A percentile compares a stretch with the other conserved stretches of the same genome.
Conservation (phyloP, 2,329 filamentous ascomycete species). For the Onygena corvina region DNA sequence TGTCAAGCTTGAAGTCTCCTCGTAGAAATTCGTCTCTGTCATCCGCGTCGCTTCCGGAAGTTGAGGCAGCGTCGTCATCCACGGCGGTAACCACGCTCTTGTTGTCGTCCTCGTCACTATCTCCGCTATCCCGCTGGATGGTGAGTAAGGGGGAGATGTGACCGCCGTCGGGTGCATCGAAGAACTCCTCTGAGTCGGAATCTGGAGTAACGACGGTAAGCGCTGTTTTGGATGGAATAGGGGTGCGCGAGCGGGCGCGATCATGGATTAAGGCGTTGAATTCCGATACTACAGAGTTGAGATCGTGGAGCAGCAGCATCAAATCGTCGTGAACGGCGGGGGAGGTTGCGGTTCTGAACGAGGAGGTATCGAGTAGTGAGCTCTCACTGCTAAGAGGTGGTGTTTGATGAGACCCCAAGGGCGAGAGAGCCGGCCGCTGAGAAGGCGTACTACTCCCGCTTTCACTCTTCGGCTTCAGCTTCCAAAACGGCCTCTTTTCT, state of each 20-base stretch:
- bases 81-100: slow-evolving; percentile 41
- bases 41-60: slow-evolving; percentile 50
- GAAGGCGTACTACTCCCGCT: slow-evolving; percentile 22
- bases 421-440: slow-evolving; percentile 34
- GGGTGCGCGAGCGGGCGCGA: slow-evolving; percentile 50
- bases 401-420: slow-evolving; percentile 34
- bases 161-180: slow-evolving; percentile 67
- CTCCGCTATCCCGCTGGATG: slow-evolving; percentile 62
- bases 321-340: slow-evolving; percentile 65
- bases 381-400: slow-evolving; percentile 34
- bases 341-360: background rate
- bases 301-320: slow-evolving; percentile 66
- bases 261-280: slow-evolving; percentile 66
- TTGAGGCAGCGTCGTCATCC: slow-evolving; percentile 34
- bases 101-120: slow-evolving; percentile 53
- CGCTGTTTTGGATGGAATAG: slow-evolving; percentile 47
- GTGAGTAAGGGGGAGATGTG: slow-evolving; percentile 55
- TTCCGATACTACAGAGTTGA: slow-evolving; percentile 71
- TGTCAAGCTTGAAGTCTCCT: slow-evolving; percentile 23
- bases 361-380: background rate
- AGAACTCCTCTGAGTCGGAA: slow-evolving; percentile 79
- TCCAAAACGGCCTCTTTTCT: slow-evolving; percentile 77
- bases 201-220: slow-evolving; percentile 51
- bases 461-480: slow-evolving; percentile 59
- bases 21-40: slow-evolving; percentile 32